Percentiles rank a stretch among this genome's conserved stretches.
Conservation (phyloP, 495 filamentous ascomycete genomes). For the Letharia lupina region DNA sequence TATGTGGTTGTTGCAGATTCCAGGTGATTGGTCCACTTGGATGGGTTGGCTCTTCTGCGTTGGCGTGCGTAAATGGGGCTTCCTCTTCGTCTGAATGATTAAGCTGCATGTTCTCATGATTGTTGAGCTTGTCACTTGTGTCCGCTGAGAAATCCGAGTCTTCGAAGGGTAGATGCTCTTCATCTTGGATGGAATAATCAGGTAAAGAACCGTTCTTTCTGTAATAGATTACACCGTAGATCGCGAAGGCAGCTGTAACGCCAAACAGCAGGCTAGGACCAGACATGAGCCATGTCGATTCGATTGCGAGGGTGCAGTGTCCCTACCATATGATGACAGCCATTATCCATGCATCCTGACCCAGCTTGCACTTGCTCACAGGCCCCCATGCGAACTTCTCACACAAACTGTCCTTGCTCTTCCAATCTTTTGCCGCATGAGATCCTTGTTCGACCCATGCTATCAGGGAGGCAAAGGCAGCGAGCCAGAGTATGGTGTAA, state of each 20-base stretch:
- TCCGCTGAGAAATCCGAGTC: conserved; percentile 47
- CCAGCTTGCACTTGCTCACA: conserved; percentile 55
- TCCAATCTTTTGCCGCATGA: conserved; percentile 26
- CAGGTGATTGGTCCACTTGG: conserved; percentile 6
- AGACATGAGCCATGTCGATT: background rate
- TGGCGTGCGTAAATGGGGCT: background rate
- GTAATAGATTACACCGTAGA: conserved; percentile 72
- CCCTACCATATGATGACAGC: conserved; percentile 76
- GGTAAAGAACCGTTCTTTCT: conserved; percentile 67
- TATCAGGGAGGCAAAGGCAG: conserved; percentile 69
- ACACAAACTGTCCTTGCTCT: conserved; percentile 31
- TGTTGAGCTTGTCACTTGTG: conserved; percentile 41
- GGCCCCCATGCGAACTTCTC: conserved; percentile 48
- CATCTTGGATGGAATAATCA: conserved; percentile 50
- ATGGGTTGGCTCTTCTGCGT: background rate
- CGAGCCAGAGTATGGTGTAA: conserved; percentile 75
- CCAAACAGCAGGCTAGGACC: conserved; percentile 60
- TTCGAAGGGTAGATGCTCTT: conserved; percentile 39
- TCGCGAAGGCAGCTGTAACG: conserved; percentile 61
- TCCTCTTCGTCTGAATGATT: background rate
- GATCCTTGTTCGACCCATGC: conserved; percentile 52
- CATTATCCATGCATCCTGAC: conserved; percentile 68
- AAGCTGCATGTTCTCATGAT: conserved; percentile 33
- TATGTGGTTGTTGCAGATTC: conserved; percentile 1
- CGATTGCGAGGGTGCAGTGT: conserved; percentile 7